Evolutionary conservation across 768 basidiomycete genomes (phyloP).

Genomic region (Termitomyces eurrhizus): DNA sequence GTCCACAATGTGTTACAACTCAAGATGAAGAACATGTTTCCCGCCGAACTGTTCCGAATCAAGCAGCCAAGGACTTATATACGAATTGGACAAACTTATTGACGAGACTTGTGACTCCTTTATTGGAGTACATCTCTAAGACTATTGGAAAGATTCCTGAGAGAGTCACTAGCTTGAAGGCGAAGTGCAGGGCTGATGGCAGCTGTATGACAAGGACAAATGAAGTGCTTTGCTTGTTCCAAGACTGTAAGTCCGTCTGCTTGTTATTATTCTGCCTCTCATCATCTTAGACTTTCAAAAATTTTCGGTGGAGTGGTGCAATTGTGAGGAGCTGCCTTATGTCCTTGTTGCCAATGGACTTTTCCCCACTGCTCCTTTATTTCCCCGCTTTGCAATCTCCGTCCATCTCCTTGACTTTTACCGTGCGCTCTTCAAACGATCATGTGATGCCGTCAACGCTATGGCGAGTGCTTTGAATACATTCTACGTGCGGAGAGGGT

Average conservation of each 20-base stretch:
- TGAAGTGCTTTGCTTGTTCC: conserved; percentile 1
- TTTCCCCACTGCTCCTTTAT: no score
- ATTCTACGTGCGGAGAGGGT: neutral
- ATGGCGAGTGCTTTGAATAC: neutral
- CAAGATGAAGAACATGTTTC: neutral
- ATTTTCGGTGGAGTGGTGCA: neutral
- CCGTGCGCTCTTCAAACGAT: no score
- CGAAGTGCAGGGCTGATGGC: conserved; percentile 35
- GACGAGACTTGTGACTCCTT: neutral
- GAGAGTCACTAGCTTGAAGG: conserved; percentile 55
- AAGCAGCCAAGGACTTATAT: neutral
- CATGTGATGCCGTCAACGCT: neutral
- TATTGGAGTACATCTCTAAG: neutral
- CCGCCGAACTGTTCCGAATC: neutral
- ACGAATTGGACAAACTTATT: neutral
- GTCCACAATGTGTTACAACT: no score
- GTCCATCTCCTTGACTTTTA: no score
- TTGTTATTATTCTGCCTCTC: neutral
- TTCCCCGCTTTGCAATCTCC: no score
- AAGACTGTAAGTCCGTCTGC: neutral
- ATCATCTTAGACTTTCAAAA: neutral
- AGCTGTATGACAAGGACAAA: conserved; percentile 18
- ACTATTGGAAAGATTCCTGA: conserved; percentile 42
- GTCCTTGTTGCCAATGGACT: neutral
- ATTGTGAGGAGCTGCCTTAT: neutral